phyloP scores from a whole-genome alignment of 768 basidiomycete species.

The Phlegmacium glaucopus region DNA sequence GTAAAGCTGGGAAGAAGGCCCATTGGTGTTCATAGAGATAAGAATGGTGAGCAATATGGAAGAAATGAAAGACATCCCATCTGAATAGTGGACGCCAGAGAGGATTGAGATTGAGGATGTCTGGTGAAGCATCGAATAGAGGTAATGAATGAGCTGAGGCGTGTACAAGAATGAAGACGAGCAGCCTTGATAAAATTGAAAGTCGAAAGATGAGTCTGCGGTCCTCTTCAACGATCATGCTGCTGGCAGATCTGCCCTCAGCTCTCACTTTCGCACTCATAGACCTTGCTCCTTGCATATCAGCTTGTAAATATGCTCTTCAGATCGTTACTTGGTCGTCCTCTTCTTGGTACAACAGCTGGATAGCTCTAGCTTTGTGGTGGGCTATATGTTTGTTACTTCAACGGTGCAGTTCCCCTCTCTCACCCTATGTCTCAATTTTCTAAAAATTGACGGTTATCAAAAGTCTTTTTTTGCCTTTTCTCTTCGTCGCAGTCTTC shows the following conservation, averaged over 20 bases:
- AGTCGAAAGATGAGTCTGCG: conserved; percentile 10
- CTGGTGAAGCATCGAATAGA: conserved; percentile 38
- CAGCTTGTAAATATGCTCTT: conserved; percentile 34
- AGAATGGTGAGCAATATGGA: conserved; percentile 55
- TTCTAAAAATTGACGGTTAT: not conserved
- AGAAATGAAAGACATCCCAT: conserved; percentile 90
- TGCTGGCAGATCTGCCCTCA: conserved; percentile 58
- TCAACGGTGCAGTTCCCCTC: conserved; percentile 29
- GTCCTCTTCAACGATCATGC: conserved; percentile 3
- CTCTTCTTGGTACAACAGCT: conserved; percentile 58
- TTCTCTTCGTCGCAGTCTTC: conserved; percentile 35
- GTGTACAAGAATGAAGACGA: conserved; percentile 24
- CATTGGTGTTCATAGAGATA: conserved; percentile 75
- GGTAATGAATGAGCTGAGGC: conserved; percentile 24
- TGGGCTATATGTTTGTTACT: conserved; percentile 73
- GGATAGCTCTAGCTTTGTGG: conserved; percentile 67
- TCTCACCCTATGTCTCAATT: too few relatives aligned
- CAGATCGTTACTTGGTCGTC: conserved; percentile 59
- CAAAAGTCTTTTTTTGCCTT: conserved; percentile 56
- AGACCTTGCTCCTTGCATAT: conserved; percentile 54
- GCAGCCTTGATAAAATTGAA: conserved; percentile 15
- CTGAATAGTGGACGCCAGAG: conserved; percentile 43
- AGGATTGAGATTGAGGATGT: conserved; percentile 16
- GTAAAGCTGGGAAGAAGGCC: conserved; percentile 80
- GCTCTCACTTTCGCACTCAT: conserved; percentile 61